A percentile compares a stretch with the other conserved stretches of the same genome.
These are phyloP conservation scores for Phytophthora megakarya DNA, from an alignment of 352 stramenopile genomes.

Conservation along the genomic window DNA sequence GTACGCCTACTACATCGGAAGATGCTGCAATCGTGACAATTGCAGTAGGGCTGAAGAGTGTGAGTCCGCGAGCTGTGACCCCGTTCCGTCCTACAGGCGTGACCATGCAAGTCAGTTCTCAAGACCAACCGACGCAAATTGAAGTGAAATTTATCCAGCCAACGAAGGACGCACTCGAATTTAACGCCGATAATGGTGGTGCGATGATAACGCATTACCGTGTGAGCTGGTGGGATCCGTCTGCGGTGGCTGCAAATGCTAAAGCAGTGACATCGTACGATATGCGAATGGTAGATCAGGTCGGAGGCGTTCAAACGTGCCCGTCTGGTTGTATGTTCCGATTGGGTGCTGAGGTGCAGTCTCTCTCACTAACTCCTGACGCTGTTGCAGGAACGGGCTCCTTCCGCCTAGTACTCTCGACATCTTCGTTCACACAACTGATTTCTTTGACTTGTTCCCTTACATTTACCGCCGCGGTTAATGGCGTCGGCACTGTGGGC, in stretches of 20 bases:
- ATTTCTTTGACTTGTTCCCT: conserved; percentile 50
- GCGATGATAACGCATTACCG: conserved; percentile 66
- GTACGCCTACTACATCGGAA: conserved; percentile 22
- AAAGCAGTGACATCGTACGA: conserved; percentile 50
- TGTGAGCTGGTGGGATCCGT: conserved; percentile 60
- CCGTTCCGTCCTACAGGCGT: conserved; percentile 75
- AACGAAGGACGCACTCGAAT: conserved; percentile 69
- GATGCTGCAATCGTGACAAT: conserved; percentile 16
- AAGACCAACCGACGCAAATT: conserved; percentile 75
- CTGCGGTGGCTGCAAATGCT: conserved; percentile 41
- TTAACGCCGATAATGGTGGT: conserved; percentile 58
- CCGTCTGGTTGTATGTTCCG: conserved; percentile 79
- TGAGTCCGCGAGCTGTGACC: conserved; percentile 54
- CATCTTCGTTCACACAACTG: conserved; percentile 33
- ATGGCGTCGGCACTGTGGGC: conserved; percentile 54
- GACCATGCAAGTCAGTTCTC: conserved; percentile 75
- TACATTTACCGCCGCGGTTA: conserved; percentile 29
- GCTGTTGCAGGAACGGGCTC: conserved; percentile 52
- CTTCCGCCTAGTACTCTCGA: conserved; percentile 73
- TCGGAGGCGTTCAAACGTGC: conserved; percentile 38
- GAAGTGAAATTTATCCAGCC: conserved; percentile 79
- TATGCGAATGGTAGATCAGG: conserved; percentile 49
- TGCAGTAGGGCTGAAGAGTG: conserved; percentile 27
- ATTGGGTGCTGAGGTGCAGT: conserved; percentile 93
- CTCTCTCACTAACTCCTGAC: conserved; percentile 73